Conservation (phyloP, 2,329 filamentous ascomycete genomes). For the Neofusicoccum ribis region DNA sequence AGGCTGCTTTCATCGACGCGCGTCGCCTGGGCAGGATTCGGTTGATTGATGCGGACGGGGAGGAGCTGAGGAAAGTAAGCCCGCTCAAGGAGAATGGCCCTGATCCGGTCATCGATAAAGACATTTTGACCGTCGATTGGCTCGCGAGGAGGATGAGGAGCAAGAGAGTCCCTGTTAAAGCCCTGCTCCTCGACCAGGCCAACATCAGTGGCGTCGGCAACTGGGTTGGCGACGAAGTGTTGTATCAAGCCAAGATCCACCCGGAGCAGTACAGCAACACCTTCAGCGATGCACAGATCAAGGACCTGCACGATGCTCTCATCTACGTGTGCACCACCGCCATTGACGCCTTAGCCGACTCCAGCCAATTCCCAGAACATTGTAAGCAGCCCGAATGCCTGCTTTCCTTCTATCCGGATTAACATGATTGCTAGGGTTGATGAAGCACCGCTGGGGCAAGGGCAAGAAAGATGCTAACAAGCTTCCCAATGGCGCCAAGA, state of each 20-base stretch:
- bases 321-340: conserved; percentile 78
- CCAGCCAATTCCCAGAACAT: conserved; percentile 76
- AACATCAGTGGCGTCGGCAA: conserved; percentile 93
- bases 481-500: conserved; percentile 80
- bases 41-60: conserved; percentile 76
- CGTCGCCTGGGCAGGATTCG: conserved; percentile 77
- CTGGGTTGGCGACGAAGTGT: conserved; percentile 92
- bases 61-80: conserved; percentile 71
- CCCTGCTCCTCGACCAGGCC: conserved; percentile 81
- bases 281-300: conserved; percentile 70
- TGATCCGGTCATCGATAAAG: conserved; percentile 82
- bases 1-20: conserved; percentile 79
- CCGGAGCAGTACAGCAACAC: conserved; percentile 92
- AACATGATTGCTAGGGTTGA: conserved; percentile 37
- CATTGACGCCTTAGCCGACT: conserved; percentile 76
- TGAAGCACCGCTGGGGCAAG: conserved; percentile 87
- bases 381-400: conserved; percentile 56
- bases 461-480: conserved; percentile 70
- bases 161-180: conserved; percentile 86
- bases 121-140: conserved; percentile 75
- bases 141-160: conserved; percentile 67
- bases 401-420: neutral
- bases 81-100: conserved; percentile 91
- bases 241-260: conserved; percentile 86
- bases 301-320: conserved; percentile 69